Evolutionary conservation across 1,284 basidiomycete genomes (phyloP).

Genomic region (Apiotrichum akiyoshidainum): DNA sequence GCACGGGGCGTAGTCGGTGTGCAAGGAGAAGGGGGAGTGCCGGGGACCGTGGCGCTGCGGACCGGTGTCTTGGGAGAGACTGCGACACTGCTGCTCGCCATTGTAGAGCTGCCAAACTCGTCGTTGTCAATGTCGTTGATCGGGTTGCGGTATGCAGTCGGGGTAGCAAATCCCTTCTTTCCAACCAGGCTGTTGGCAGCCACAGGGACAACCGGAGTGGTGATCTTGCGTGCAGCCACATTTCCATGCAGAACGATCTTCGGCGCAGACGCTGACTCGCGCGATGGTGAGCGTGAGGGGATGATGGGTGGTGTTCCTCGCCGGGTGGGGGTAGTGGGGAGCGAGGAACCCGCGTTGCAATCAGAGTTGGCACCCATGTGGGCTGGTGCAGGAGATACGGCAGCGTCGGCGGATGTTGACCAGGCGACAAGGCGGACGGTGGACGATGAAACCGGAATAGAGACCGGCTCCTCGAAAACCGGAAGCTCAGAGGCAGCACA

Average conservation of each 20-base stretch:
- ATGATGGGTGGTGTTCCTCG: neutral
- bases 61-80: neutral
- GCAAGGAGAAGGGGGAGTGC: neutral
- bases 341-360: too few species aligned
- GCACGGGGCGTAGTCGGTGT: neutral
- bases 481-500: neutral
- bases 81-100: too few species aligned
- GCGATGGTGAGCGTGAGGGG: neutral
- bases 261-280: neutral
- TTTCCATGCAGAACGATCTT: neutral
- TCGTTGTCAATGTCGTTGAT: neutral
- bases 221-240: neutral
- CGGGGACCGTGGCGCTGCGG: neutral
- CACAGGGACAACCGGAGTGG: neutral
- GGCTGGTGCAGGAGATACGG: too few species aligned
- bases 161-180: neutral
- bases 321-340: too few species aligned
- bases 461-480: neutral
- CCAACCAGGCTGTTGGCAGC: neutral
- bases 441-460: neutral
- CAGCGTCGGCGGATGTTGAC: too few species aligned
- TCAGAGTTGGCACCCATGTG: too few species aligned
- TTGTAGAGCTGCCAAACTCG: neutral
- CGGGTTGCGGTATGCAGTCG: too few species aligned
- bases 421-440: too few species aligned